Percentiles rank a stretch among this genome's conserved stretches.
These are phyloP conservation scores for Heritiera fomes DNA, from an alignment of 345 rosid genomes.

Conservation along the genomic window DNA sequence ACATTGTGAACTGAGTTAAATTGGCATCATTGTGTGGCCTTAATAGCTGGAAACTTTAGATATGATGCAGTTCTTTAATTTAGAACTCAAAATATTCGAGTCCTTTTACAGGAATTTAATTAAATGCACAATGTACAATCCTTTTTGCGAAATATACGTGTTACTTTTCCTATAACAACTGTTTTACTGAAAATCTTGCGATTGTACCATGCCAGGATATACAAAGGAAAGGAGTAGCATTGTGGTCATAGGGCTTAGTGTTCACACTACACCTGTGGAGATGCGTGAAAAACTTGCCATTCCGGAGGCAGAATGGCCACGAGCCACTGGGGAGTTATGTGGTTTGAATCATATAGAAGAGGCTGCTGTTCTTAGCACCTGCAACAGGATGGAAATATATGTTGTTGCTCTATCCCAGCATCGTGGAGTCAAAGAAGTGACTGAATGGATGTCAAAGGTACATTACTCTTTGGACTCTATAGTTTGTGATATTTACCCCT, in stretches of 20 bases:
- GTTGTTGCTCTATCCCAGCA: slow-evolving; percentile 74
- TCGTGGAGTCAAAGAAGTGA: slow-evolving; percentile 81
- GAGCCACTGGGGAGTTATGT: slow-evolving; percentile 80
- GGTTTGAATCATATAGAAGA: slow-evolving; percentile 85
- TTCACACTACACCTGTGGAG: slow-evolving; percentile 78
- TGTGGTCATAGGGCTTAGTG: slow-evolving; percentile 70
- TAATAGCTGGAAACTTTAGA: background rate
- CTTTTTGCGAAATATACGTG: background rate
- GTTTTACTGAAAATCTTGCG: slow-evolving; percentile 19
- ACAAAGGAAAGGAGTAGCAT: slow-evolving; percentile 78
- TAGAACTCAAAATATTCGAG: background rate
- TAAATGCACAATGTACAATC: background rate
- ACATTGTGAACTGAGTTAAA: background rate
- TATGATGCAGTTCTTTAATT: background rate
- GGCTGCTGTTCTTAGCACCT: slow-evolving; percentile 84
- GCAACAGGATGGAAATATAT: slow-evolving; percentile 81
- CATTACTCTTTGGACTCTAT: slow-evolving; percentile 10
- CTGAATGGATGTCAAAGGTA: slow-evolving; percentile 95
- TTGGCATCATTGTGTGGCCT: background rate
- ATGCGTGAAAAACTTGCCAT: slow-evolving; percentile 84
- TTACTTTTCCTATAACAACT: background rate
- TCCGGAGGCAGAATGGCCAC: slow-evolving; percentile 85
- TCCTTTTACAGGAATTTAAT: background rate
- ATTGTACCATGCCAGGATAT: slow-evolving; percentile 46
- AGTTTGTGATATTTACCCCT: background rate